These are phyloP conservation scores for Vitis vinifera DNA, from an alignment of 164 flowering plant species.

Conservation along the genomic window ASM3070453v1 NC_081812.1:14785001-14785500, in stretches of 20 bases:
- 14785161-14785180: neutral
- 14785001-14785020: no score
- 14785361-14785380: neutral
- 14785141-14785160: no score
- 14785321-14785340: constrained; percentile 86
- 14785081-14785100: no score
- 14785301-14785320: constrained; percentile 73
- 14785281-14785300: constrained; percentile 53
- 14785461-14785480: constrained; percentile 76
- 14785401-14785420: neutral
- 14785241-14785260: constrained; percentile 65
- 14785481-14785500: constrained; percentile 85
- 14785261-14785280: constrained; percentile 63
- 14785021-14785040: no score
- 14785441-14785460: constrained; percentile 69
- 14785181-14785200: neutral
- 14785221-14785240: constrained; percentile 63
- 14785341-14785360: neutral
- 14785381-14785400: neutral
- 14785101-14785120: no score
- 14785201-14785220: constrained; percentile 74
- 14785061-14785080: no score
- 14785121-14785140: no score
- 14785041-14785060: no score
- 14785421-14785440: constrained; percentile 78